phyloP scores from a whole-genome alignment of 2,329 filamentous ascomycete species.

The Phialophora expanda region DNA sequence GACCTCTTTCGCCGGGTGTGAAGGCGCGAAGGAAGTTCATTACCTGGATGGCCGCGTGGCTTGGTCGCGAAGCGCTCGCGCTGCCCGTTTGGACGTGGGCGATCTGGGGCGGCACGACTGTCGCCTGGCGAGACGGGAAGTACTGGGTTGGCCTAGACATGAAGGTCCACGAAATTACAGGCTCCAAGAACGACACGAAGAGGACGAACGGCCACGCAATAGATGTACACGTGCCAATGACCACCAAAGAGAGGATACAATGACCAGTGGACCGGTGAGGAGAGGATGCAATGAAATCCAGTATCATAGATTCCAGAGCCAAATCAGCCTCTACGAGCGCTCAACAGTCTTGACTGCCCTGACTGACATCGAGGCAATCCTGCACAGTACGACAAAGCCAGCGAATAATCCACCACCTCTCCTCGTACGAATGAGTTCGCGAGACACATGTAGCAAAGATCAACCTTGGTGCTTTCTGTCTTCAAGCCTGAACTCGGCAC shows the following conservation, averaged over 20 bases:
- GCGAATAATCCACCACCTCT: no score
- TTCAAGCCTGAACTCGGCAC: no score
- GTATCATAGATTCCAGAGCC: not conserved
- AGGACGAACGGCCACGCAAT: slow-evolving; percentile 14
- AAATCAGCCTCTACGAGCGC: not conserved
- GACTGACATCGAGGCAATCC: no score
- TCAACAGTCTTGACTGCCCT: no score
- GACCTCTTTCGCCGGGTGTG: slow-evolving; percentile 40
- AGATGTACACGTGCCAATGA: not conserved
- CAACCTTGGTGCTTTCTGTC: no score
- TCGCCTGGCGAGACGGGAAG: slow-evolving; percentile 81
- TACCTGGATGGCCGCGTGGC: slow-evolving; percentile 81
- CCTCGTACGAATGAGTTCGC: no score
- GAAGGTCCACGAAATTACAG: slow-evolving; percentile 68
- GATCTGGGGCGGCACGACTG: slow-evolving; percentile 82
- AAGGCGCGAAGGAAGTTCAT: slow-evolving; percentile 58
- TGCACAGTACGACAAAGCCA: no score
- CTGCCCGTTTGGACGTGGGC: slow-evolving; percentile 91
- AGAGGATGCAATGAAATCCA: not conserved
- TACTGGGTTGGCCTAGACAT: slow-evolving; percentile 86
- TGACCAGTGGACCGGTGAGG: not conserved
- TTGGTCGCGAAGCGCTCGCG: slow-evolving; percentile 80
- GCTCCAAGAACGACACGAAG: slow-evolving; percentile 6
- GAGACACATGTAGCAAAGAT: no score
- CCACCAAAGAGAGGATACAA: not conserved